Base-by-base conservation (phyloP, 192 early-diverging fungal species). In the Backusella westeae region DNA sequence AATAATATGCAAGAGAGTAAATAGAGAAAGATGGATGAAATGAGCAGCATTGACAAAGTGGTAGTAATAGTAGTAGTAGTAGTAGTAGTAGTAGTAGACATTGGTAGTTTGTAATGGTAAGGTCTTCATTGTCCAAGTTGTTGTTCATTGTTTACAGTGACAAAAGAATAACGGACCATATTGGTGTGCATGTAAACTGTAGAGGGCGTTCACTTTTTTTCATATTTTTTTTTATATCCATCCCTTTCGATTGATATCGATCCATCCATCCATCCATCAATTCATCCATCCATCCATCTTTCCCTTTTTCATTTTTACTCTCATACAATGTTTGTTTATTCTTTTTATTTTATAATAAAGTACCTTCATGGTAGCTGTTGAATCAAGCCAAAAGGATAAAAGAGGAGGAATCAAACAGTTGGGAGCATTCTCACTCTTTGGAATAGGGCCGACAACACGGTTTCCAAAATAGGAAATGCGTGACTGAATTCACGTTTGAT, bases 351-450 rank as follows among this genome's bases (percentile, higher is more conserved):
- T 38, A 34, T 34, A n/a, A 29, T 17, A 59, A 41, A 34, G 38
- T 75, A 75, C 74, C 74, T 75, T 75, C 74, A 75, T 75, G 74
- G 65, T 75, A 75, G 74, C 74, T 75, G 65, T 65, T 67, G 35
- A 38, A 67, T 66, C 41, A 65, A 41, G 67, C 41, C 74, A 41
- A 75, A 66, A 74, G 65, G 67, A 75, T 66, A 75, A 73, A 75
- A 75, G 74, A 75, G 74, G 74, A 65, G 42, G 74, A 75, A 44
- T 71, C 29, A 63, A 53, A 63, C 23, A 8, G 56, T 63, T 63
- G 56, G 56, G 23, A 59, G 23, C 53, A 59, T 21, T 59, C 53
- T 59, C 53, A 19, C 46, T 49, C 19, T 17, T 49, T 49, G 46
- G 46, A 49, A 49, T 49, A 49, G 46, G 46, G 46, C 46, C 46